Conservation (phyloP, 306 rosid genomes). For the Malus fusca region DNA sequence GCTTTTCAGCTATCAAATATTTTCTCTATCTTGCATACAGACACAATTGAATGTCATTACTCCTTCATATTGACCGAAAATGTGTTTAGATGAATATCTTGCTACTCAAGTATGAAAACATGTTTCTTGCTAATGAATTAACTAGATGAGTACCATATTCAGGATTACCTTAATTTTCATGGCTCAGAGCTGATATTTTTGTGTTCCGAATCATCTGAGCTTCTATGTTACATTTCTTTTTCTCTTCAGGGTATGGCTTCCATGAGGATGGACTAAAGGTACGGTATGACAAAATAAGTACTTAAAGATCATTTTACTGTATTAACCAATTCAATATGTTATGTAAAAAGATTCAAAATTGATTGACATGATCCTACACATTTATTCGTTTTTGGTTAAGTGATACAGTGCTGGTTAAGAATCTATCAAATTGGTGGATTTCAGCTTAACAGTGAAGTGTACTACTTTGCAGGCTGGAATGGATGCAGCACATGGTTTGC, state of each 20-base stretch:
- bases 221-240: not conserved
- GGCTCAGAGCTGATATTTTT: not conserved
- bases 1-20: not conserved
- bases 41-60: too few relatives aligned
- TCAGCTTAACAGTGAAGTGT: not conserved
- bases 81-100: too few relatives aligned
- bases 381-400: too few relatives aligned
- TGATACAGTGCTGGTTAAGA: not conserved
- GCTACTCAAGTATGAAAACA: too few relatives aligned
- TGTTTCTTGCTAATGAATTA: too few relatives aligned
- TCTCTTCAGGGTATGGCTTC: slow-evolving; percentile 86
- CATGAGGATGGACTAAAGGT: slow-evolving; percentile 97
- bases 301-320: not conserved
- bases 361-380: not conserved
- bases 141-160: not conserved
- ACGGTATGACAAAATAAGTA: not conserved
- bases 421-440: not conserved
- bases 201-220: slow-evolving; percentile 2
- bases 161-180: not conserved
- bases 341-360: not conserved
- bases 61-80: too few relatives aligned
- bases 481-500: slow-evolving; percentile 60
- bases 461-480: slow-evolving; percentile 67
- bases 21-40: not conserved
- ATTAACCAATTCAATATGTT: not conserved